Evolutionary conservation across 179 eudicot species (phyloP), one percentile per base, ranked within the genome.

Genomic region (Patellifolia procumbens): DNA sequence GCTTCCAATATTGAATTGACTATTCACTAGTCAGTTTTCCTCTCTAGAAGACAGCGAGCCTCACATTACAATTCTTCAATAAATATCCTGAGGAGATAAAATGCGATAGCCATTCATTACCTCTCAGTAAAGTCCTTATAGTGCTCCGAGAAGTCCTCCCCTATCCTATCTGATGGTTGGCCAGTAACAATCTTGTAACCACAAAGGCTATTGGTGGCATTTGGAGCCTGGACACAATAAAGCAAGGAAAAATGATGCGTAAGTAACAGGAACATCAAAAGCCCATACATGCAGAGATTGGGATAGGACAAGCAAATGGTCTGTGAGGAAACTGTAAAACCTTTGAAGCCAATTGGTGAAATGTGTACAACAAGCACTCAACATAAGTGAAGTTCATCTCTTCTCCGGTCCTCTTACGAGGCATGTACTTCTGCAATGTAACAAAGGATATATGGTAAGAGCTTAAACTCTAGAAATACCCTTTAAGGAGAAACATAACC

Each of bases 91-190:
- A n/a, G n/a, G 4, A 46, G 39, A 46, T 68, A n/a, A 45, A 68
- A 39, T 20, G 43, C n/a, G 42, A 1, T 26, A 65, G 20, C 61
- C 5, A 43, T 62, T 5, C 32, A 24, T 61, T 81, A 94, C 97
- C 97, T 88, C 83, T 90, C 94, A 45, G 85, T 89, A 73, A 94
- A 90, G 75, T 94, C 98, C 85, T 94, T 94, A 46, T 82, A 80
- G n/a, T 74, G 62, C 81, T 94, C 97, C 17, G 97, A 88, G 88
- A 94, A 94, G 78, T 94, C 98, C 84, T 94, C 98, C 61, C 98
- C 97, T 67, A 94, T 93, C 87, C 97, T 89, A 87, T 94, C 98
- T 52, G 98, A 94, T 42, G 98, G 98, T 82, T 94, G 98, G 73
- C 98, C 98, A 75, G 97, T 94, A 76, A 92, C 91, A 78, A 94